phyloP scores from a whole-genome alignment of 2,329 filamentous ascomycete species.

The Akanthomyces lecanii region DNA sequence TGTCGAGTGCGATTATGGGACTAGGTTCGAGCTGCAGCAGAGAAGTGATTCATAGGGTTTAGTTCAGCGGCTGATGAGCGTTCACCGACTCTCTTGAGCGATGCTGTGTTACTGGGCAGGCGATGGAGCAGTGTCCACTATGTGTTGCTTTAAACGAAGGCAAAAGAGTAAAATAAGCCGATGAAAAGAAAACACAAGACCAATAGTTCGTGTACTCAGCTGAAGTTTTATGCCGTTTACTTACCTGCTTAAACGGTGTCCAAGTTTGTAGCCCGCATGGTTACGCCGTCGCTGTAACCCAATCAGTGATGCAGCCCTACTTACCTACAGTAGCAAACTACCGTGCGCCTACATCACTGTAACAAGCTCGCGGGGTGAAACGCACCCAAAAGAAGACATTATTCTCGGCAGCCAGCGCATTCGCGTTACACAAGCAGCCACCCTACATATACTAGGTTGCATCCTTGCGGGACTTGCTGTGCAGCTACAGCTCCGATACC shows the following conservation, averaged over 20 bases:
- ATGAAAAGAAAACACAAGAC: no score
- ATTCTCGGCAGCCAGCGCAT: neutral
- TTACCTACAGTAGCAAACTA: neutral
- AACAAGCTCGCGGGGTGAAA: neutral
- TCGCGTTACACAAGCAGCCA: constrained; percentile 12
- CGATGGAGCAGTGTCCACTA: no score
- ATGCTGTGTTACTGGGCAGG: neutral
- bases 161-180: no score
- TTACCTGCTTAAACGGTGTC: no score
- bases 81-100: neutral
- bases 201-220: no score
- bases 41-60: neutral
- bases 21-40: no score
- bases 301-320: neutral
- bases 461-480: neutral
- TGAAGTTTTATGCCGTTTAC: no score
- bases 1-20: no score
- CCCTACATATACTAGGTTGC: constrained; percentile 2
- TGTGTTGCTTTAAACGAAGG: no score
- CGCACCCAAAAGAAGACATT: neutral
- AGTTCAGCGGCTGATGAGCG: neutral
- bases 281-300: neutral
- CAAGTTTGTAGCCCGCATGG: no score
- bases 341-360: neutral
- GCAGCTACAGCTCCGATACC: neutral